Evolutionary conservation across 192 early-diverging fungal genomes (phyloP).

Genomic region (Umbelopsis vinacea): DNA sequence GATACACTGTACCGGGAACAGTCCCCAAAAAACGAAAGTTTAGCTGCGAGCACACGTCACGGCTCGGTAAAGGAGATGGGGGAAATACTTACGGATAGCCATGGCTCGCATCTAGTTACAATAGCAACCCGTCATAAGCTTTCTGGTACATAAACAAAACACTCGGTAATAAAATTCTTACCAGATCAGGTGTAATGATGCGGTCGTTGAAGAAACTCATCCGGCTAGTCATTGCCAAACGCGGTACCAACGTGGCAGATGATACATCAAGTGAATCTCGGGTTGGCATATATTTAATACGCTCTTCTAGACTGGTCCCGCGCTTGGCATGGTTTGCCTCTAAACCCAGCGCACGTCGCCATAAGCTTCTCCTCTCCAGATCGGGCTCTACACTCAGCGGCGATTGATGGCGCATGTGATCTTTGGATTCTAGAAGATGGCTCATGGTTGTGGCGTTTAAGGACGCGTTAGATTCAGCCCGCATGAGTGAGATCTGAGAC

Average conservation of each 20-base stretch:
- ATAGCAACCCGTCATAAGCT: not conserved
- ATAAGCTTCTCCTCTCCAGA: conserved; percentile 42
- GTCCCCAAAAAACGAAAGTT: not conserved
- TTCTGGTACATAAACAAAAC: no score
- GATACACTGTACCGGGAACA: conserved; percentile 66
- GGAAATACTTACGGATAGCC: conserved; percentile 48
- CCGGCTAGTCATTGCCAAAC: conserved; percentile 75
- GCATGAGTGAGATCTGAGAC: conserved; percentile 60
- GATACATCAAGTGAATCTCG: not conserved
- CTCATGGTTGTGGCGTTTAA: conserved; percentile 15
- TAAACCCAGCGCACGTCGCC: conserved; percentile 34
- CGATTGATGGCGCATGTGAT: conserved; percentile 66
- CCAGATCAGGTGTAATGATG: conserved; percentile 78
- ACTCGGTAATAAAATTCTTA: conserved; percentile 30
- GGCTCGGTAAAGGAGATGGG: no score
- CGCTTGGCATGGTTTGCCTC: conserved; percentile 23
- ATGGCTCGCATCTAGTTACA: conserved; percentile 59
- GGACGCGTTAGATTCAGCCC: conserved; percentile 58
- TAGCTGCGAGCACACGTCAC: not conserved
- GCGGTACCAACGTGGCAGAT: conserved; percentile 28
- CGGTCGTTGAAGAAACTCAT: conserved; percentile 88
- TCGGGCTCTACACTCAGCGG: conserved; percentile 65
- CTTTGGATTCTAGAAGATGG: conserved; percentile 53
- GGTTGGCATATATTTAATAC: not conserved
- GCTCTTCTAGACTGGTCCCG: conserved; percentile 12